Conservation (phyloP, 257 asterid genomes). For the Solanum gandarillasii region DNA sequence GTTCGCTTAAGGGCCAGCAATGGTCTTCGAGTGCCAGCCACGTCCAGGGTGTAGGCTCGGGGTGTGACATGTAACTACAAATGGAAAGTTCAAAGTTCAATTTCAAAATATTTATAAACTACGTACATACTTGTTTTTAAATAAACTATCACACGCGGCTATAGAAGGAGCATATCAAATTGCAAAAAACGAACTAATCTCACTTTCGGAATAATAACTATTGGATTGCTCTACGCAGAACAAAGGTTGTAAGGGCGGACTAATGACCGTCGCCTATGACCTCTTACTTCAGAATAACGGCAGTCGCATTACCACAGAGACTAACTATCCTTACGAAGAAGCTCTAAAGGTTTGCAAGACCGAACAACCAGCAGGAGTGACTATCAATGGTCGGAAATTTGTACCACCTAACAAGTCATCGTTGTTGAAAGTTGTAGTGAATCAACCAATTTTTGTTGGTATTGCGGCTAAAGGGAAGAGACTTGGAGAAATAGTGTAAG, state of each 20-base stretch:
- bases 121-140: too few species aligned
- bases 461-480: neutral
- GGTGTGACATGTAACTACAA: too few species aligned
- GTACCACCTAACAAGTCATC: neutral
- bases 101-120: too few species aligned
- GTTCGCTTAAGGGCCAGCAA: too few species aligned
- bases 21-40: too few species aligned
- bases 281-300: neutral
- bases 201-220: neutral
- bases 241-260: neutral
- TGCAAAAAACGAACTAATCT: neutral
- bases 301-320: neutral
- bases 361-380: neutral
- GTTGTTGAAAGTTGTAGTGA: neutral
- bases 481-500: too few species aligned
- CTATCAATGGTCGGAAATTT: neutral
- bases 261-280: neutral
- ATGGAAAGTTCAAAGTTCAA: too few species aligned
- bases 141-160: neutral
- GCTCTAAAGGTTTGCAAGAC: neutral
- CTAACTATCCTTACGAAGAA: neutral
- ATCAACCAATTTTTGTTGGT: neutral
- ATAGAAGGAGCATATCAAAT: neutral
- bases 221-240: neutral
- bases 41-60: too few species aligned